phyloP scores from a whole-genome alignment of 1,284 basidiomycete genomes.

The Salmacisia buchloeana region DNA sequence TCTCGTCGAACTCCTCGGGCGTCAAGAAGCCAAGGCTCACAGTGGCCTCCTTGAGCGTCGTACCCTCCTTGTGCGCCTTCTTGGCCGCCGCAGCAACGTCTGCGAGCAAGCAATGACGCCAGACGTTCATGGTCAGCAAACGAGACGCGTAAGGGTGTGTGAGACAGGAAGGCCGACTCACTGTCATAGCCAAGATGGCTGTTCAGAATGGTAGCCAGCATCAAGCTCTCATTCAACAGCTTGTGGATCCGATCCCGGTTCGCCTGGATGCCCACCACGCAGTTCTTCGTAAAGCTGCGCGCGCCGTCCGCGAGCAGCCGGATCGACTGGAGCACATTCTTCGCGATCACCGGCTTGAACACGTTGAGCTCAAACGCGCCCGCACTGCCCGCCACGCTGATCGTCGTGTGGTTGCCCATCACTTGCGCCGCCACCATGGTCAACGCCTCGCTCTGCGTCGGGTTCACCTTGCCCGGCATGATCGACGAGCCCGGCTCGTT shows the following conservation, averaged over 20 bases:
- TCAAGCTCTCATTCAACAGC: conserved; percentile 76
- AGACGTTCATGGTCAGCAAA: background rate
- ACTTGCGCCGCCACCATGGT: conserved; percentile 99
- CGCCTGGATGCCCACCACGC: conserved; percentile 89
- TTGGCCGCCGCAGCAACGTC: conserved; percentile 97
- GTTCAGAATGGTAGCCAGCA: conserved; percentile 94
- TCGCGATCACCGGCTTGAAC: conserved; percentile 98
- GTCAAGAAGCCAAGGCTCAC: conserved; percentile 79
- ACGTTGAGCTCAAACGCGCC: conserved; percentile 99
- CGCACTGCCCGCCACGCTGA: conserved; percentile 85
- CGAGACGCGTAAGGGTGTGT: background rate
- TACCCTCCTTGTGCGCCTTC: conserved; percentile 98
- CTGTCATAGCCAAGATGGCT: conserved; percentile 89
- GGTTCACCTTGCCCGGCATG: conserved; percentile 99
- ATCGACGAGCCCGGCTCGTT: conserved; percentile 99
- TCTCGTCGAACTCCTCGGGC: conserved; percentile 86
- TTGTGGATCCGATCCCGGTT: conserved; percentile 88
- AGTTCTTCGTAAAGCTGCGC: conserved; percentile 82
- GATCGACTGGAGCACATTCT: conserved; percentile 94
- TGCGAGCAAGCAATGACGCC: background rate
- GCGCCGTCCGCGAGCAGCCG: conserved; percentile 83
- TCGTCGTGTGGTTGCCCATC: conserved; percentile 92
- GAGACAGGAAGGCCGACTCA: conserved; percentile 54
- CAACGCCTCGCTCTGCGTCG: conserved; percentile 92
- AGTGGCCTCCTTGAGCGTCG: conserved; percentile 89